Conservation (phyloP, 441 rosid genomes). For the Erodium chrysanthum region DNA sequence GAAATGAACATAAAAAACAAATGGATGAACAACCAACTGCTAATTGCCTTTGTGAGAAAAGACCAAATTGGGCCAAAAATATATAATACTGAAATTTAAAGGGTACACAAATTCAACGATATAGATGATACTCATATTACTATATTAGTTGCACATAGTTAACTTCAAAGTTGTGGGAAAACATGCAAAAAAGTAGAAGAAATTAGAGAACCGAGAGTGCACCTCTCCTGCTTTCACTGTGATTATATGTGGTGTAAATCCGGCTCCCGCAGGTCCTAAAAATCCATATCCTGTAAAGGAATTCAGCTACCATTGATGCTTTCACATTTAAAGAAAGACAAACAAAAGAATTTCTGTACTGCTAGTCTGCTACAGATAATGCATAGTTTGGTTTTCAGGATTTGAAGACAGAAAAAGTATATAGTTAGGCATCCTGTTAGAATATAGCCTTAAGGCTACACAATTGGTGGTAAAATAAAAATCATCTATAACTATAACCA, state of each 20-base stretch:
- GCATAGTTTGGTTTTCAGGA: not conserved
- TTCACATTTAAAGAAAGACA: not conserved
- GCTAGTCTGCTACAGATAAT: not conserved
- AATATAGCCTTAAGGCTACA: not conserved
- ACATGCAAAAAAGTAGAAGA: not conserved
- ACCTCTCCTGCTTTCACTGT: constrained; percentile 29
- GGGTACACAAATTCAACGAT: not conserved
- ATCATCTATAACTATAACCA: not conserved
- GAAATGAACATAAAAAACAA: too few species aligned
- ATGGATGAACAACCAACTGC: not conserved
- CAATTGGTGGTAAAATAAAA: not conserved
- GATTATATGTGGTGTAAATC: constrained; percentile 26
- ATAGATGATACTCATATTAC: not conserved
- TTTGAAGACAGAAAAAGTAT: not conserved
- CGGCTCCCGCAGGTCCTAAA: constrained; percentile 14
- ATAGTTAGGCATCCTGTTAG: not conserved
- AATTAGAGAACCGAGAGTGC: not conserved
- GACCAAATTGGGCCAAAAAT: not conserved
- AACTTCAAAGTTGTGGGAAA: not conserved
- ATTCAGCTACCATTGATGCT: not conserved
- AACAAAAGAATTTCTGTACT: not conserved
- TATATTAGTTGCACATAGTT: not conserved
- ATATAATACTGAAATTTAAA: not conserved
- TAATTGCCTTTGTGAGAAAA: not conserved
- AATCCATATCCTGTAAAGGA: not conserved